phyloP scores from a whole-genome alignment of 1,139 yeast genomes.

The Pichia sp. region DNA sequence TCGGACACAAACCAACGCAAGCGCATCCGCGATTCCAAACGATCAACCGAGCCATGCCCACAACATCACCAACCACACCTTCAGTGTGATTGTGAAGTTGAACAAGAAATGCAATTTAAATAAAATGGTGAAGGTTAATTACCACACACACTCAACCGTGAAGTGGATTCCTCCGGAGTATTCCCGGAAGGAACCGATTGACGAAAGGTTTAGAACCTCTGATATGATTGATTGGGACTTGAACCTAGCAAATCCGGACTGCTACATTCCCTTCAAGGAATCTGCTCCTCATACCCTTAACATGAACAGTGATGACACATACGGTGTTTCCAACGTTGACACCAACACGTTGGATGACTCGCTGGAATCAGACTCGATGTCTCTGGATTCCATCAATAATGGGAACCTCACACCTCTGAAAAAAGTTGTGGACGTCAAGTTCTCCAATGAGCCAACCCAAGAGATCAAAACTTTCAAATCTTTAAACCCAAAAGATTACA shows the following conservation, averaged over 20 bases:
- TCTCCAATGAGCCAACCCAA: slow-evolving; percentile 27
- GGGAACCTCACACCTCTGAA: neutral
- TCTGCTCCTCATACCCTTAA: neutral
- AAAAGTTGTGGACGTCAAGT: slow-evolving; percentile 16
- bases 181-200: slow-evolving; percentile 25
- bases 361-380: slow-evolving; percentile 5
- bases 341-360: slow-evolving; percentile 7
- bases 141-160: slow-evolving; percentile 28
- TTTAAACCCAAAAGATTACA: slow-evolving; percentile 24
- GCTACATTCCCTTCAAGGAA: slow-evolving; percentile 31
- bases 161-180: slow-evolving; percentile 28
- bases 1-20: neutral
- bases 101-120: slow-evolving; percentile 26
- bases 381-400: slow-evolving; percentile 5
- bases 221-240: slow-evolving; percentile 32
- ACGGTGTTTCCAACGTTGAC: slow-evolving; percentile 9
- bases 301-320: neutral
- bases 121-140: slow-evolving; percentile 27
- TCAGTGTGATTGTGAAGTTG: slow-evolving; percentile 30
- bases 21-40: neutral
- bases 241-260: slow-evolving; percentile 30
- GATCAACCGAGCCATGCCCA: slow-evolving; percentile 18
- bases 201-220: slow-evolving; percentile 31
- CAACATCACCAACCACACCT: slow-evolving; percentile 31
- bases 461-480: slow-evolving; percentile 23